Conservation (phyloP, 2,329 filamentous ascomycete species). For the Epichloe gansuensis region DNA sequence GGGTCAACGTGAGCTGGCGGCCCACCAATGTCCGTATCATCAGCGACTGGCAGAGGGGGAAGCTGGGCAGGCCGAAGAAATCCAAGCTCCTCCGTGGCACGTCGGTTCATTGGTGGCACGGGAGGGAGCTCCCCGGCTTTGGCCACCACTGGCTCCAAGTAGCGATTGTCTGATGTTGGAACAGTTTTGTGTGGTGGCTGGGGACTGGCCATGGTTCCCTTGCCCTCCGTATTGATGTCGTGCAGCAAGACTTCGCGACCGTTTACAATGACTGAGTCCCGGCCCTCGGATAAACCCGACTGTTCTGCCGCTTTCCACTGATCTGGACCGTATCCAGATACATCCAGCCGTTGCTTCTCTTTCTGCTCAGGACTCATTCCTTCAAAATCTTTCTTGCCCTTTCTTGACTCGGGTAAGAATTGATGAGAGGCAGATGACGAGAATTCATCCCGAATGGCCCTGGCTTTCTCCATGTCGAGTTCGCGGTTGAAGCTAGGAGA, state of each 20-base stretch:
- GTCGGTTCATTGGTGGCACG: constrained; percentile 39
- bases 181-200: constrained; percentile 20
- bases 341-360: constrained; percentile 54
- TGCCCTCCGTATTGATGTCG: constrained; percentile 50
- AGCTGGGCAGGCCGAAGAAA: constrained; percentile 57
- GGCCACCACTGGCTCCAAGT: constrained; percentile 19
- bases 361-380: constrained; percentile 23
- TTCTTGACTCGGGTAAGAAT: neutral
- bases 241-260: constrained; percentile 61
- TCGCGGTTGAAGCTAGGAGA: constrained; percentile 61
- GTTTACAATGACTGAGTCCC: constrained; percentile 57
- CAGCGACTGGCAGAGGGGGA: constrained; percentile 54
- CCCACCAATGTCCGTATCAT: constrained; percentile 75
- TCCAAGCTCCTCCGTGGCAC: constrained; percentile 53
- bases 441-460: constrained; percentile 27
- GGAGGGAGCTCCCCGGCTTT: constrained; percentile 46
- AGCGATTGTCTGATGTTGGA: constrained; percentile 17
- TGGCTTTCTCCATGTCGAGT: constrained; percentile 29
- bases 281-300: constrained; percentile 46
- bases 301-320: constrained; percentile 56
- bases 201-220: constrained; percentile 37
- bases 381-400: neutral
- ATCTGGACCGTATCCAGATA: constrained; percentile 66
- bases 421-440: constrained; percentile 3
- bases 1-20: constrained; percentile 46